phyloP scores from a whole-genome alignment of 495 filamentous ascomycete species.

The Darksidea phi region DNA sequence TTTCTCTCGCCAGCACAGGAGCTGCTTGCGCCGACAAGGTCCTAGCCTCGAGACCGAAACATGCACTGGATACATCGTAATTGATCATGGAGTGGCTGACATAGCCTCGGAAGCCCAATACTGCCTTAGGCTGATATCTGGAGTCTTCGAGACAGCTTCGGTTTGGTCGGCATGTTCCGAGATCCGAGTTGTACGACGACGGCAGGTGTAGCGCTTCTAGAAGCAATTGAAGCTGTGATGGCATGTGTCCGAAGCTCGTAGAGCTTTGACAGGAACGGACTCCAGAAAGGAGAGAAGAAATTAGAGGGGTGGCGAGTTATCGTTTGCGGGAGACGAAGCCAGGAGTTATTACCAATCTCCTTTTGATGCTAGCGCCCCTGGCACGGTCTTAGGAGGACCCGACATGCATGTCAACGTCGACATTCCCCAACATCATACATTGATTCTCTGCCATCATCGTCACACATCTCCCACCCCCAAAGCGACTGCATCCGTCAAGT shows the following conservation, averaged over 20 bases:
- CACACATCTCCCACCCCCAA: slow-evolving; percentile 10
- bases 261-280: background rate
- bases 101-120: background rate
- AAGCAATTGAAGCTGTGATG: background rate
- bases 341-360: slow-evolving; percentile 35
- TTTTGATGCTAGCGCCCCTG: slow-evolving; percentile 32
- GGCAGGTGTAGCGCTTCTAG: background rate
- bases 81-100: background rate
- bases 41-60: background rate
- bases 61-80: background rate
- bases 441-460: slow-evolving; percentile 12
- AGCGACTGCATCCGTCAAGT: background rate
- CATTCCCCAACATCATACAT: slow-evolving; percentile 17
- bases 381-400: slow-evolving; percentile 29
- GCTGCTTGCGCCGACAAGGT: too few relatives aligned
- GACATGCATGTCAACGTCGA: slow-evolving; percentile 31
- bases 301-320: background rate
- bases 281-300: background rate
- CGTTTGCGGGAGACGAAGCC: slow-evolving; percentile 3
- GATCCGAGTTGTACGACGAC: background rate
- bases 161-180: slow-evolving; percentile 11
- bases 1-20: too few relatives aligned
- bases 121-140: slow-evolving; percentile 6
- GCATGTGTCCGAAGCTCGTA: background rate
- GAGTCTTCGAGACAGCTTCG: slow-evolving; percentile 10